Base-by-base conservation (phyloP, 805 yeast genomes). In the Zygosaccharomyces kombuchaensis region DNA sequence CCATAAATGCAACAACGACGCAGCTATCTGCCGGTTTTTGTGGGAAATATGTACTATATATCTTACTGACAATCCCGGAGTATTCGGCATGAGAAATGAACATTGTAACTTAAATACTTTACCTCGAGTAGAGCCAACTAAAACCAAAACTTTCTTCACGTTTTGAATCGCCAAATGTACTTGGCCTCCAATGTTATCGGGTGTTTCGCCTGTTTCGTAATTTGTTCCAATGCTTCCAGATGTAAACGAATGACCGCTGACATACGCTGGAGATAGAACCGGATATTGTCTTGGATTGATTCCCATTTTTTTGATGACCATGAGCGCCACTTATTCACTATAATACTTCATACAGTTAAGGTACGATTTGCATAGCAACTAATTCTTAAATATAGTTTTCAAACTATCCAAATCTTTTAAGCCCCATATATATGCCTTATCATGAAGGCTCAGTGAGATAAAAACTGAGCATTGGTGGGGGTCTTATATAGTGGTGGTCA, bases 1-100 rank as follows among this genome's bases (percentile, higher is more conserved):
- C 71, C 58, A 78, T 77, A 63, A 78, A 77, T 7, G 64, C 71
- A 23, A 73, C 80, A 45, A 74, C 66, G 29, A 77, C 67, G 57
- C 79, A 74, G 35, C 75, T 70, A 66, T 82, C 70, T 10, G 78
- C 78, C 17, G 82, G 82, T 52, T 68, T 66, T 34, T 67, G 63
- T 2, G 70, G 67, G 65, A 78, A 73, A 55, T 69, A 65, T 50
- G 70, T 64, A n/a, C 64, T 66, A 57, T 77, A 78, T 32, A 76
- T 68, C 36, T 65, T 55, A 61, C 77, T 77, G 52, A 77, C 67
- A 19, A 53, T 60, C 6, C 68, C 56, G 12, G 73, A 70, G 52
- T 74, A 70, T 31, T 62, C 59, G 17, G 70, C 66, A 51, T 76
- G 67, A 23, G 69, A 62, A 43, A 78, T 70, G 57, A 77, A 76